Base-by-base conservation (phyloP, 352 stramenopile species). In the Elongisporangium prolatum region DNA sequence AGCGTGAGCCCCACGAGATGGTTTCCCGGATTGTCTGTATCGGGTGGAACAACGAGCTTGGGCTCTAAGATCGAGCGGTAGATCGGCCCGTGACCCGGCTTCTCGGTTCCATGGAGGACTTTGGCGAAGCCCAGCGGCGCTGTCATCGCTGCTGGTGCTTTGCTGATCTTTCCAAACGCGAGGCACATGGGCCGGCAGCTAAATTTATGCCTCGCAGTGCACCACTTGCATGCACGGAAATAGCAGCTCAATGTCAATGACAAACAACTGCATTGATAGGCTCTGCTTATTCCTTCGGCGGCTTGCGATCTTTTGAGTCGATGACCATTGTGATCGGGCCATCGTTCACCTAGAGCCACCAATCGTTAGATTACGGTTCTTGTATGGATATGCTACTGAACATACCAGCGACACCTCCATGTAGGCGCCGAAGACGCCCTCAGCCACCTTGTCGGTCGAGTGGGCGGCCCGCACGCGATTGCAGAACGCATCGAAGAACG, bases 321-420 rank as follows among this genome's bases (percentile, higher is more conserved):
- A 95, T 90, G 50, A 63, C 71, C 70, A 95, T 91, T 11, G 86
- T 95, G 38, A 95, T 74, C 14, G 86, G 86, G 3, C 86, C 86
- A 57, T 94, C 84, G 54, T 91, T 91, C 38, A 91, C 79, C 83
- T 91, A 4, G 6, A 24, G 51, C 47, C n/a, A 21, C 49, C 44
- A 22, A 53, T n/a, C 54, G 50, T 21, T 18, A 47, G 20, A 14
- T 44, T 22, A 20, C 44, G 50, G 22, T 13, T 13, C 28, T 11
- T 49, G 28, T 13, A 14, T 21, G 34, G 21, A 17, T 24, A 10
- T 16, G 18, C 21, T 7, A 48, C 21, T 13, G 37, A 37, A 64
- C 78, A 58, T 65, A 92, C 86, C 52, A 94, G 61, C n/a, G 78
- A 80, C 20, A 93, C 86, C 67, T 95, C 86, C 86, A 93, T 95